Evolutionary conservation across 2,329 filamentous ascomycete genomes (phyloP).

Genomic region (Neopestalotiopsis sp.): DNA sequence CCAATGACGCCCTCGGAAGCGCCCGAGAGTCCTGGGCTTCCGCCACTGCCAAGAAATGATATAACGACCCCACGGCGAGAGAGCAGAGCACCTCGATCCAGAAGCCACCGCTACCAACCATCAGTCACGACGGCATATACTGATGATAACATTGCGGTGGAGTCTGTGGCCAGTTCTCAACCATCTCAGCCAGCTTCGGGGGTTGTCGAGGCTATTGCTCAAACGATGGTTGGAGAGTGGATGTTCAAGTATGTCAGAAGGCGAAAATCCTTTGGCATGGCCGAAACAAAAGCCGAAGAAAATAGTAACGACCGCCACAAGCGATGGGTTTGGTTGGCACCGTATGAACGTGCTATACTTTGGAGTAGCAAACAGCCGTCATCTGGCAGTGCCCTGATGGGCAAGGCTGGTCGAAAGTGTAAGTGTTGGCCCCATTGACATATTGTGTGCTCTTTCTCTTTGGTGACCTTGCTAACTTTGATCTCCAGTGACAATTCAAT

Average conservation of each 20-base stretch:
- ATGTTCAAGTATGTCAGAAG: conserved; percentile 91
- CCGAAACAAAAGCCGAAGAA: conserved; percentile 71
- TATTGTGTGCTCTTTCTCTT: not conserved
- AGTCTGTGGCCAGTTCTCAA: conserved; percentile 58
- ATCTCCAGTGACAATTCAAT: conserved; percentile 83
- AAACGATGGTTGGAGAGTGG: conserved; percentile 98
- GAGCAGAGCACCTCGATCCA: conserved; percentile 46
- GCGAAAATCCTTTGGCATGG: conserved; percentile 87
- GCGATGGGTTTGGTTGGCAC: conserved; percentile 97
- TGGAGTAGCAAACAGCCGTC: conserved; percentile 98
- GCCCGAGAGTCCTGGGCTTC: conserved; percentile 73
- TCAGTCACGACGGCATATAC: conserved; percentile 64
- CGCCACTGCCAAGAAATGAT: conserved; percentile 75
- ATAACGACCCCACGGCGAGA: conserved; percentile 65
- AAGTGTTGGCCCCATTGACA: conserved; percentile 51
- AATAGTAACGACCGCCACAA: conserved; percentile 84
- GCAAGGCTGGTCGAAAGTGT: conserved; percentile 94
- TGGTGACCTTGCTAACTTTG: conserved; percentile 11
- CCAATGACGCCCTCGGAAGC: conserved; percentile 71
- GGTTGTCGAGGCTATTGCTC: conserved; percentile 95
- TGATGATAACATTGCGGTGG: conserved; percentile 46
- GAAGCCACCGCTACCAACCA: conserved; percentile 59
- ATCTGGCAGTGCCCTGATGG: conserved; percentile 84
- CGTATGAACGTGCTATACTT: conserved; percentile 93
- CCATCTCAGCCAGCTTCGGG: conserved; percentile 70